Base-by-base conservation (phyloP, 2,329 filamentous ascomycete genomes). In the Pseudogymnoascus sp. region DNA sequence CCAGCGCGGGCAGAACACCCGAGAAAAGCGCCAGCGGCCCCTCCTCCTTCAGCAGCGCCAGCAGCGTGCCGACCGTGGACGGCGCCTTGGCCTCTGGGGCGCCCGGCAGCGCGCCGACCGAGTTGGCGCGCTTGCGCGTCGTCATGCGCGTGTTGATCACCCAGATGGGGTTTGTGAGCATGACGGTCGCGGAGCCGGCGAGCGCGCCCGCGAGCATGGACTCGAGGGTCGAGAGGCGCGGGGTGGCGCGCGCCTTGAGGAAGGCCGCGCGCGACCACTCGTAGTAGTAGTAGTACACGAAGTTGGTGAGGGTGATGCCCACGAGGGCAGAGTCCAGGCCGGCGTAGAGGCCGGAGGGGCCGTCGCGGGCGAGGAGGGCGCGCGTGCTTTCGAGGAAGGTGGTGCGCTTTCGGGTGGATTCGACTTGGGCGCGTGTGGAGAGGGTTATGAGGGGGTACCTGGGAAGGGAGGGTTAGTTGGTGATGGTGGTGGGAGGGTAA, bases 281-380 rank as follows among this genome's bases (percentile, higher is more conserved):
- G 77, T 97, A 99, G 93, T 91, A 99, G 82, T 97, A 99, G 80
- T 99, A 99, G 82, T 99, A 99, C 59, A 99, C 93, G 75, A 99
- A 99, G 81, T 99, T 99, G 71, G 94, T 99, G 70, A 99, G 88
- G 76, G 90, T 94, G 80, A 99, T 97, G 75, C 94, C 94, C 76
- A 99, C 97, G 53, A 99, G 82, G 61, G 94, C 94, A 66, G 90
- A 95, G 76, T 96, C 91, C 65, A 99, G 85, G 44, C 94, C 94
- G 5, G 94, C 87, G 75, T 97, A 99, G 37, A 99, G 85, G 33
- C 94, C 94, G 1, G 84, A 80, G 63, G 97, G 79, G 70, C 94
- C 94, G 77, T 99, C 94, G 70, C 94, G 90, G 70, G 92, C 89
- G 67, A 99, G 83, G 74, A 99, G 97, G 71, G 87, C 86, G 70